These are phyloP conservation scores for Desmodesmus armatus DNA, from an alignment of 139 green algal species.

Conservation along the genomic window DNA sequence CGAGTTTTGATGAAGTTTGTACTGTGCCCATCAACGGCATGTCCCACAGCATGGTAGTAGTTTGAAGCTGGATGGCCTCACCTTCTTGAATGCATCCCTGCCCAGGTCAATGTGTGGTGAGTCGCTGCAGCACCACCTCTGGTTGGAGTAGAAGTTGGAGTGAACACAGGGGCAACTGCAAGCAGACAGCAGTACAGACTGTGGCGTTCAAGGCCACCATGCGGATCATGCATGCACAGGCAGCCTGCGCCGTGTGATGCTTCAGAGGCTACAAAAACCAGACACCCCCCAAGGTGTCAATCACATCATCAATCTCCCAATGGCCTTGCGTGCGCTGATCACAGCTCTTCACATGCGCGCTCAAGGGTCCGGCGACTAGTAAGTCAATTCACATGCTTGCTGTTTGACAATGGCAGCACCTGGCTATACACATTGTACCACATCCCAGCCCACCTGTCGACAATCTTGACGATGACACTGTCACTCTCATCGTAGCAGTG, in stretches of 20 bases:
- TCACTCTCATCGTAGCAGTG: neutral
- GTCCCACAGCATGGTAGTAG: no score
- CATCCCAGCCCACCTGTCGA: neutral
- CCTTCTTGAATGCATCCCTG: neutral
- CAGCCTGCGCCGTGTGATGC: no score
- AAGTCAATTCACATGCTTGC: no score
- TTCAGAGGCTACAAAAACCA: no score
- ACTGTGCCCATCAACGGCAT: no score
- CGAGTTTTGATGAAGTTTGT: no score
- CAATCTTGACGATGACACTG: constrained; percentile 7
- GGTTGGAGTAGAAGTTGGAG: neutral
- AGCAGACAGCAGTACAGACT: neutral
- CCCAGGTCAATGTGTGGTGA: constrained; percentile 11
- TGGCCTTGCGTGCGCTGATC: no score
- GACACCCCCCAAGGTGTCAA: no score
- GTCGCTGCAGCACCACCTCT: constrained; percentile 26
- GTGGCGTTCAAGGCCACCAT: neutral
- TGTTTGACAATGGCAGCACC: neutral
- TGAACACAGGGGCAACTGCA: constrained; percentile 9
- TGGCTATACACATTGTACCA: neutral
- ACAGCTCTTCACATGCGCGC: no score
- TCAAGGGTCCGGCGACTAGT: no score
- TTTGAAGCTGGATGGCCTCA: no score
- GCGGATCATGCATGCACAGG: neutral
- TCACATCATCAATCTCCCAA: no score